A percentile compares a stretch with the other conserved stretches of the same genome.
Conservation (phyloP, 805 yeast species). For the Suhomyces pyralidae region DNA sequence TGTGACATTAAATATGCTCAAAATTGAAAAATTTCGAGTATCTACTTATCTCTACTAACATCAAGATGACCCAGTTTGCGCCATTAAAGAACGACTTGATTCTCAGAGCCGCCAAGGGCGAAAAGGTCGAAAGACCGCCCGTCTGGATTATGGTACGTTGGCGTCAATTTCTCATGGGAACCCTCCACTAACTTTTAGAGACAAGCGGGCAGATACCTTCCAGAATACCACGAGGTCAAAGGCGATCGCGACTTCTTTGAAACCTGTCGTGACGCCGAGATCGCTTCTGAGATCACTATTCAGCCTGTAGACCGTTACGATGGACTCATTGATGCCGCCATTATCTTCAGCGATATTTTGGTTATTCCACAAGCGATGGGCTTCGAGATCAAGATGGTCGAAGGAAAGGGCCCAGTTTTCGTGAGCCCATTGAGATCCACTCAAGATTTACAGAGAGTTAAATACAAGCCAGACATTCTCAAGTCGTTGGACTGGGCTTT, state of each 20-base stretch:
- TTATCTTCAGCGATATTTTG: conserved; percentile 90
- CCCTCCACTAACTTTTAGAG: conserved; percentile 40
- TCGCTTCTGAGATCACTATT: conserved; percentile 89
- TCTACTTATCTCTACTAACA: not conserved
- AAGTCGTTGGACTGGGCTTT: conserved; percentile 91
- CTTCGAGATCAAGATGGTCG: conserved; percentile 88
- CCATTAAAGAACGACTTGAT: conserved; percentile 85
- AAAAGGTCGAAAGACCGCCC: conserved; percentile 93
- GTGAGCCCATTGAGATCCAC: conserved; percentile 81
- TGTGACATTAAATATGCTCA: not conserved
- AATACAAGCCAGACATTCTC: conserved; percentile 64
- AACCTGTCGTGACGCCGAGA: conserved; percentile 91
- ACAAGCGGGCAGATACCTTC: conserved; percentile 93
- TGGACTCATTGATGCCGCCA: conserved; percentile 93
- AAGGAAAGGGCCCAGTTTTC: conserved; percentile 92
- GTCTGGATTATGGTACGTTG: conserved; percentile 82
- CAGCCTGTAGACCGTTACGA: conserved; percentile 91
- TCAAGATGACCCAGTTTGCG: conserved; percentile 51
- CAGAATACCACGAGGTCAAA: conserved; percentile 89
- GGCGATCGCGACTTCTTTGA: conserved; percentile 86
- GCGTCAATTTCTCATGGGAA: not conserved
- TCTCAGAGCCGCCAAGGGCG: conserved; percentile 87
- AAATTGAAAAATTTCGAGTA: not conserved
- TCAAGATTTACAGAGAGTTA: conserved; percentile 58
- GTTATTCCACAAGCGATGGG: conserved; percentile 99